Conservation (phyloP, 495 filamentous ascomycete genomes). For the Aspergillus homomorphus region DNA sequence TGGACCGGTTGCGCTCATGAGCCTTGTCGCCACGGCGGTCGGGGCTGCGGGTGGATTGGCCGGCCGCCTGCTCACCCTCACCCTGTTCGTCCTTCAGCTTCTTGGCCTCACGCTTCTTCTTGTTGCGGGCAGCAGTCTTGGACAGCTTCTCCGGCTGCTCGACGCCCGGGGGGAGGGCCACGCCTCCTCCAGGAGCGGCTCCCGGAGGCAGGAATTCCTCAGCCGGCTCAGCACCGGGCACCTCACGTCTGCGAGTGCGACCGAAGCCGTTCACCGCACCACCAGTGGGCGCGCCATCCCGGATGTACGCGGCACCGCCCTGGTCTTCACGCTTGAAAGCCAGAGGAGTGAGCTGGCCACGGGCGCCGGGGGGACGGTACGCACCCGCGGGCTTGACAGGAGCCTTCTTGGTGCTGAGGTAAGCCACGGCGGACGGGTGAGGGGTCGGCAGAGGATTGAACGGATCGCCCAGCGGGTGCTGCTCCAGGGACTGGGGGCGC, state of each 20-base stretch:
- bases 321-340: constrained; percentile 98
- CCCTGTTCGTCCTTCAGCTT: constrained; percentile 78
- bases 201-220: constrained; percentile 62
- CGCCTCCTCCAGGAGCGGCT: constrained; percentile 68
- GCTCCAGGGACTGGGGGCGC: constrained; percentile 67
- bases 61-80: constrained; percentile 16
- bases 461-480: constrained; percentile 65
- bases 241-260: constrained; percentile 60
- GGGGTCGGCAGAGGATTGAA: constrained; percentile 74
- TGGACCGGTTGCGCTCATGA: constrained; percentile 59
- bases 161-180: constrained; percentile 52
- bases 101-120: constrained; percentile 98
- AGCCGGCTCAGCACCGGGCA: constrained; percentile 74
- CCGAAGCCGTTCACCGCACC: constrained; percentile 76
- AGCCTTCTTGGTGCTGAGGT: constrained; percentile 80
- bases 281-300: constrained; percentile 67
- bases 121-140: constrained; percentile 91
- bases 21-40: constrained; percentile 55
- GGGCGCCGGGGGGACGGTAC: constrained; percentile 94
- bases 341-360: constrained; percentile 81
- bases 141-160: constrained; percentile 70
- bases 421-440: constrained; percentile 78
- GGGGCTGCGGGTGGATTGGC: constrained; percentile 53
- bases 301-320: constrained; percentile 84
- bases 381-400: constrained; percentile 93